A percentile compares a stretch with the other conserved stretches of the same genome.
Conservation (phyloP, 805 yeast species). For the Kazachstania bromeliacearum region DNA sequence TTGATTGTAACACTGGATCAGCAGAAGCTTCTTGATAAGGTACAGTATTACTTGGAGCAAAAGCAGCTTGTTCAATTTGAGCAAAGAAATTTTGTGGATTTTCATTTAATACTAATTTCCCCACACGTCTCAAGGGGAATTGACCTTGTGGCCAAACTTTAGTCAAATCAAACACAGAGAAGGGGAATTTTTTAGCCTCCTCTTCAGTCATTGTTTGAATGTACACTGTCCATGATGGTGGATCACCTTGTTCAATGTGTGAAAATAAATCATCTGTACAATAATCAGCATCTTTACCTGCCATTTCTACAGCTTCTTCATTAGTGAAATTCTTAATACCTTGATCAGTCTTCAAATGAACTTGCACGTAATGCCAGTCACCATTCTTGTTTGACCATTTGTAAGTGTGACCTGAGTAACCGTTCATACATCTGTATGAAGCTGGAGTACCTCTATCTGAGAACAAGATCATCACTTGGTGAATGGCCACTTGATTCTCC, state of each 20-base stretch:
- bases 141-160: constrained; percentile 87
- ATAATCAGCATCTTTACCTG: constrained; percentile 75
- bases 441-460: constrained; percentile 59
- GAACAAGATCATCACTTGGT: constrained; percentile 54
- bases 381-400: constrained; percentile 50
- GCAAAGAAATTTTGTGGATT: constrained; percentile 84
- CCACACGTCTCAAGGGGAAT: constrained; percentile 80
- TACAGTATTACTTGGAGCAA: constrained; percentile 76
- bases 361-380: constrained; percentile 47
- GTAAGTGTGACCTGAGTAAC: constrained; percentile 59
- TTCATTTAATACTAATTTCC: constrained; percentile 68
- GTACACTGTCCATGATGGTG: constrained; percentile 79
- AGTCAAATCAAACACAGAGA: constrained; percentile 82
- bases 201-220: constrained; percentile 80
- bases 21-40: constrained; percentile 78
- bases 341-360: constrained; percentile 45
- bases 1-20: constrained; percentile 75
- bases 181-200: constrained; percentile 64
- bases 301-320: constrained; percentile 58
- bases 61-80: constrained; percentile 79
- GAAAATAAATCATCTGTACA: constrained; percentile 74
- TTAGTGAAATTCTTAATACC: constrained; percentile 44
- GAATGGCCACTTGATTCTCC: constrained; percentile 63
- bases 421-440: constrained; percentile 48
- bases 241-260: constrained; percentile 66